phyloP scores from a whole-genome alignment of 768 basidiomycete species.

The Boletus bicolor region DNA sequence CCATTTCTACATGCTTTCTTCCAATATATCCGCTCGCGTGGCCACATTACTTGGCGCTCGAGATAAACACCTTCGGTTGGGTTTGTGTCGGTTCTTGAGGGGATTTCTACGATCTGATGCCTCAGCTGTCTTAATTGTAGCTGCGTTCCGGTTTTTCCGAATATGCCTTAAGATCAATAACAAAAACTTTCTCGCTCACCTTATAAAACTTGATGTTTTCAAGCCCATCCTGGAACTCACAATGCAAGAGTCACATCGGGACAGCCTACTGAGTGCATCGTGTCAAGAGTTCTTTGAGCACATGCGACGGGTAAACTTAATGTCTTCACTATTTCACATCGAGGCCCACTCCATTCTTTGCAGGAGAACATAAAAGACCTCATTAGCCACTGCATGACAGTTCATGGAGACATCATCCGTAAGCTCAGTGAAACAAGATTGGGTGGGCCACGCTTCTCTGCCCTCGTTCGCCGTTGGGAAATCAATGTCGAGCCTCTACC shows the following conservation, averaged over 20 bases:
- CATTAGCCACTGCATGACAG: conserved; percentile 80
- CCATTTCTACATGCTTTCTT: conserved; percentile 85
- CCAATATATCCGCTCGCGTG: conserved; percentile 68
- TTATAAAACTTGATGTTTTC: conserved; percentile 83
- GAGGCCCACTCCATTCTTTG: conserved; percentile 2
- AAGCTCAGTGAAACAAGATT: conserved; percentile 58
- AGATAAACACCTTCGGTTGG: conserved; percentile 91
- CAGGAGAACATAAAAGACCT: conserved; percentile 88
- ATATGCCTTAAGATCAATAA: conserved; percentile 82
- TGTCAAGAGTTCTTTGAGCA: conserved; percentile 95
- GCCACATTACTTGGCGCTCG: conserved; percentile 74
- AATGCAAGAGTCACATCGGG: conserved; percentile 75
- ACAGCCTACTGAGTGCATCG: conserved; percentile 91
- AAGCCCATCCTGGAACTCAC: conserved; percentile 82
- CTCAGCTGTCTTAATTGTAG: conserved; percentile 39
- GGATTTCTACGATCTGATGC: conserved; percentile 10
- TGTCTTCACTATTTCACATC: not conserved
- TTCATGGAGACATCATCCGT: conserved; percentile 63
- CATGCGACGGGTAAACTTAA: conserved; percentile 71
- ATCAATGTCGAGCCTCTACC: conserved; percentile 85
- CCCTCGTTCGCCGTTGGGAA: conserved; percentile 81
- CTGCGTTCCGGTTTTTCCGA: conserved; percentile 90
- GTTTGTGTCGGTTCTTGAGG: conserved; percentile 43
- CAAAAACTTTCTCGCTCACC: conserved; percentile 63
- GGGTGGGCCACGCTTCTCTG: conserved; percentile 63